phyloP scores from a whole-genome alignment of 192 early-diverging fungal genomes.

The Mortierella claussenii region DNA sequence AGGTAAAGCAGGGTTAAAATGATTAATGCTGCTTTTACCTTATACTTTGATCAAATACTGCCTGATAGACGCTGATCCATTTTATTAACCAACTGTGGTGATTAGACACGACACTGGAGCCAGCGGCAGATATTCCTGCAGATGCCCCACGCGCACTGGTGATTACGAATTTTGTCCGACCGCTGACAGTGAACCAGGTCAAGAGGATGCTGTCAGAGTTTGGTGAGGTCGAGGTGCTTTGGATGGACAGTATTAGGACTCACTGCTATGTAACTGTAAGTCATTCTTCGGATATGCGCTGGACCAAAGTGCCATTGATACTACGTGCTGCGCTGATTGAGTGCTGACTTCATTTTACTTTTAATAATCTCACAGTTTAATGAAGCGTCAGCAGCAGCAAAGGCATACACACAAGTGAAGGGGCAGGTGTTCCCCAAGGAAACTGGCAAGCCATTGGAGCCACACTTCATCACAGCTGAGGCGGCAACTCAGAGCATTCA shows the following conservation, averaged over 20 bases:
- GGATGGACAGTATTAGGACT: conserved; percentile 72
- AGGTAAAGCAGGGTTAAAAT: conserved; percentile 6
- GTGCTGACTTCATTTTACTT: no score
- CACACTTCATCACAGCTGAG: conserved; percentile 29
- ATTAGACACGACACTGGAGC: no score
- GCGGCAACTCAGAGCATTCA: conserved; percentile 17
- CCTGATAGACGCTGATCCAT: no score
- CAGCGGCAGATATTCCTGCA: neutral
- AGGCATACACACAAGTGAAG: conserved; percentile 15
- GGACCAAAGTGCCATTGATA: no score
- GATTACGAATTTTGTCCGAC: conserved; percentile 70
- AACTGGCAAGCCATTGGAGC: conserved; percentile 30
- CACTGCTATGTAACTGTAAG: conserved; percentile 73
- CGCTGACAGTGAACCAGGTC: conserved; percentile 58
- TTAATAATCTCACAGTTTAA: conserved; percentile 22
- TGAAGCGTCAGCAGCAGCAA: conserved; percentile 12
- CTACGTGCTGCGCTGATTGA: no score
- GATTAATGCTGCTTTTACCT: no score
- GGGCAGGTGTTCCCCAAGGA: conserved; percentile 39
- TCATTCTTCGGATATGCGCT: neutral
- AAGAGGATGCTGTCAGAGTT: conserved; percentile 57
- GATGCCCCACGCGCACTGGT: conserved; percentile 45
- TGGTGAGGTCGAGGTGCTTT: conserved; percentile 63
- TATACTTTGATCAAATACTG: no score
- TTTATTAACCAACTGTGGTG: no score